These are phyloP conservation scores for Xylariaceae sp. DNA, from an alignment of 2,329 filamentous ascomycete species.

Conservation along the genomic window DNA sequence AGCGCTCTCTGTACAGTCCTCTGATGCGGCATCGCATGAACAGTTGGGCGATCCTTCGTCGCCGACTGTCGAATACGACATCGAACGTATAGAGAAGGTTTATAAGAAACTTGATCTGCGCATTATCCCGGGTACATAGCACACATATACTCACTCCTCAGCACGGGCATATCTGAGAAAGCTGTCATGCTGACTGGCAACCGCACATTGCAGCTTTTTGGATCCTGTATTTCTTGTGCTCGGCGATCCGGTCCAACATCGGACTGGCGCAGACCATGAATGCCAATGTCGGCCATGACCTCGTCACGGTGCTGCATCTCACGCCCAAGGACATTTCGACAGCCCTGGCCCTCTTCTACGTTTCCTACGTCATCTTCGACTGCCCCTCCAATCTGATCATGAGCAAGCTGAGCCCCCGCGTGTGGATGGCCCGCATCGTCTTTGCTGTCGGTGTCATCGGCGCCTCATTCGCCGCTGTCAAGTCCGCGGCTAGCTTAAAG, in stretches of 20 bases:
- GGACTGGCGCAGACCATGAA: constrained; percentile 97
- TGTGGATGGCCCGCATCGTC: constrained; percentile 91
- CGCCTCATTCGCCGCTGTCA: constrained; percentile 75
- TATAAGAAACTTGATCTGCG: constrained; percentile 54
- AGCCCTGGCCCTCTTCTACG: constrained; percentile 82
- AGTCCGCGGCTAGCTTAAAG: constrained; percentile 80
- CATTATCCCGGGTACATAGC: constrained; percentile 51
- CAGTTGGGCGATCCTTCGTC: constrained; percentile 16
- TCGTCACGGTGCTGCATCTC: constrained; percentile 65
- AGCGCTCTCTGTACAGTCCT: constrained; percentile 14
- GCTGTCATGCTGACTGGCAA: background rate
- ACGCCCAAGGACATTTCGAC: constrained; percentile 74
- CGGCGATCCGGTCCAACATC: constrained; percentile 85
- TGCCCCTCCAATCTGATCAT: constrained; percentile 84
- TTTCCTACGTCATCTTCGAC: constrained; percentile 86
- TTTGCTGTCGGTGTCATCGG: constrained; percentile 82
- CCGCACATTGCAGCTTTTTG: constrained; percentile 61
- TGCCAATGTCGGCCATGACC: constrained; percentile 60
- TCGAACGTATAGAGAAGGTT: constrained; percentile 48
- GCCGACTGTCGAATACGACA: constrained; percentile 35
- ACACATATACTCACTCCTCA: background rate
- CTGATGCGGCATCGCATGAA: constrained; percentile 14
- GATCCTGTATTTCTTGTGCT: constrained; percentile 87
- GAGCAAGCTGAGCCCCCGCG: constrained; percentile 75
- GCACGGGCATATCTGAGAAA: background rate